Conservation (phyloP, 345 rosid genomes). For the Nephelium lappaceum region DNA sequence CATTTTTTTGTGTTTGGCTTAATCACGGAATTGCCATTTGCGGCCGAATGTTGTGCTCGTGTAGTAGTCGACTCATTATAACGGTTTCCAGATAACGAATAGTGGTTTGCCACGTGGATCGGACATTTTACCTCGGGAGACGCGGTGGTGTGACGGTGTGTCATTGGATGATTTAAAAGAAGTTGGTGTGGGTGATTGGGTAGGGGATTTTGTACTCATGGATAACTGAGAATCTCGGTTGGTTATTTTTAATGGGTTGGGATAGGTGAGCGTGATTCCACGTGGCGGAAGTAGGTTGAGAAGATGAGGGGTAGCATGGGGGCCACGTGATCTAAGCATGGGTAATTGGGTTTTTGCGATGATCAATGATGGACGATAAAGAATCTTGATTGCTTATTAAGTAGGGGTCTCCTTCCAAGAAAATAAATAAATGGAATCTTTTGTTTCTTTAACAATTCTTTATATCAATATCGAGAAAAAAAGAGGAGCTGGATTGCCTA, state of each 20-base stretch:
- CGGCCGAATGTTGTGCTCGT: neutral
- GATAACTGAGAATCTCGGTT: neutral
- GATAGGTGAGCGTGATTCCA: neutral
- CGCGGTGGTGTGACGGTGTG: neutral
- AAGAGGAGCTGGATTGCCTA: too few species aligned
- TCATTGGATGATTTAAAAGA: neutral
- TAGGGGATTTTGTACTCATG: neutral
- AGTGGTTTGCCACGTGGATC: neutral
- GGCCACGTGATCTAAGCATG: conserved; percentile 4
- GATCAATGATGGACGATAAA: too few species aligned
- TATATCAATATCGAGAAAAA: too few species aligned
- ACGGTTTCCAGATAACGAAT: neutral
- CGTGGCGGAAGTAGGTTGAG: neutral
- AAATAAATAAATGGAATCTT: too few species aligned
- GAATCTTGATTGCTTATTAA: too few species aligned
- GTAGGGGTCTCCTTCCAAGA: too few species aligned
- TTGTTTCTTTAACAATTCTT: too few species aligned
- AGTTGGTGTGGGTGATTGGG: neutral
- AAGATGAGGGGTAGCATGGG: neutral
- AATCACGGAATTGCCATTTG: neutral
- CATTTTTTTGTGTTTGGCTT: too few species aligned
- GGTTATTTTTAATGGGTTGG: neutral
- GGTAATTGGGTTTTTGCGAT: neutral
- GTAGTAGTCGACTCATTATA: neutral
- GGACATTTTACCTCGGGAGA: neutral